These are phyloP conservation scores for Pichia sp. DNA, from an alignment of 1,139 yeast genomes.

Conservation along the genomic window DNA sequence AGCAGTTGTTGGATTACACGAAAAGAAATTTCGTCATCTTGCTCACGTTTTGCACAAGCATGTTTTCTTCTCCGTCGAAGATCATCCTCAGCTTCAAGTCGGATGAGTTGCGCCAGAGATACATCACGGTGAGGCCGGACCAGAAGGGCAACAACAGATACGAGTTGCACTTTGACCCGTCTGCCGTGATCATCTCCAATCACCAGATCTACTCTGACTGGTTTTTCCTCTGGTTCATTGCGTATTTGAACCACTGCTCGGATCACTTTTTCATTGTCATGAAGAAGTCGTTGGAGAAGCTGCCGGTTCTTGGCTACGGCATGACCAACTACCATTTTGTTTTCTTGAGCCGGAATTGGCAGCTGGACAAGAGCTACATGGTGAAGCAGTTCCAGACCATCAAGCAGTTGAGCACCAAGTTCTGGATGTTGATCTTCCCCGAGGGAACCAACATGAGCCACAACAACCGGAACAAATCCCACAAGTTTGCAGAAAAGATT, in stretches of 20 bases:
- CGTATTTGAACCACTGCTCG: slow-evolving; percentile 61
- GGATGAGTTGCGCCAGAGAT: slow-evolving; percentile 29
- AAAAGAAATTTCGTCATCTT: slow-evolving; percentile 49
- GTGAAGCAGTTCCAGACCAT: slow-evolving; percentile 47
- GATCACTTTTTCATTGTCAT: slow-evolving; percentile 69
- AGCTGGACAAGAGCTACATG: slow-evolving; percentile 58
- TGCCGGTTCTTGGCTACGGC: slow-evolving; percentile 84
- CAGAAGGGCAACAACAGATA: slow-evolving; percentile 8
- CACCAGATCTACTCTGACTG: slow-evolving; percentile 96
- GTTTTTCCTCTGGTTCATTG: slow-evolving; percentile 87
- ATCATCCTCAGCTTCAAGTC: slow-evolving; percentile 38
- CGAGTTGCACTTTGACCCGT: slow-evolving; percentile 36
- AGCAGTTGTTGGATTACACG: slow-evolving; percentile 40
- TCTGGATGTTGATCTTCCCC: slow-evolving; percentile 70
- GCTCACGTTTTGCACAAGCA: slow-evolving; percentile 41
- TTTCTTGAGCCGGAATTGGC: slow-evolving; percentile 85
- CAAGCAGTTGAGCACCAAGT: slow-evolving; percentile 28
- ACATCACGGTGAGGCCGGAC: slow-evolving; percentile 26
- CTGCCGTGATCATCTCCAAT: slow-evolving; percentile 69
- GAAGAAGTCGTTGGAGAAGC: slow-evolving; percentile 66
- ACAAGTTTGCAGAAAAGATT: slow-evolving; percentile 48
- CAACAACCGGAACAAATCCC: slow-evolving; percentile 57
- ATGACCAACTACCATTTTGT: slow-evolving; percentile 78
- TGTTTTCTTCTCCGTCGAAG: slow-evolving; percentile 39
- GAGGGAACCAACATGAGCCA: slow-evolving; percentile 89